Base-by-base conservation (phyloP, 495 filamentous ascomycete species). In the Trichoderma erinaceum region DNA sequence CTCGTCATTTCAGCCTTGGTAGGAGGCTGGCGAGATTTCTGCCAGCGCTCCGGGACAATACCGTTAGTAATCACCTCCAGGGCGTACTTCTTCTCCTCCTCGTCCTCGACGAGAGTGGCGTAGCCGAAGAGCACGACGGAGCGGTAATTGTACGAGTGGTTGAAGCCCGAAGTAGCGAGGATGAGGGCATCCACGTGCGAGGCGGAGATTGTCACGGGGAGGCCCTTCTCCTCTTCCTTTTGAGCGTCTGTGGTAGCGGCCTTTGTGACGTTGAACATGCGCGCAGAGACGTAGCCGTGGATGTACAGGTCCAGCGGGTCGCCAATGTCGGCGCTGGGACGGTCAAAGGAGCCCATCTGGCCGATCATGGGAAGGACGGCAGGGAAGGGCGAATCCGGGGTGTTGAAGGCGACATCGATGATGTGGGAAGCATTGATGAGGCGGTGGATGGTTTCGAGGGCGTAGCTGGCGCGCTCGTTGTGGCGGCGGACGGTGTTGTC, bases 121-220 rank as follows among this genome's bases (percentile, higher is more conserved):
- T 87, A 85, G 6, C 93, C 93, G 73, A 93, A 91, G 32, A 96
- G 81, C 18, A 91, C 78, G 8, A 90, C 92, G 52, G 88, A 91
- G 72, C 92, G 92, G 79, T 95, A 97, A 80, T 97, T 97, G 81
- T 91, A 93, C 75, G 84, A 90, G 80, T 96, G 91, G 25, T 82
- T 81, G 78, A 89, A 89, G 32, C 93, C 92, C 0, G 91, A 91
- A 32, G 94, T 83, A 10, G 90, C 83, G 18, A 96, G 82, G 43
- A 94, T 86, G 13, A 93, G 77, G 25, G 92, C 91, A 78, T 93
- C 91, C 16, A 93, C 41, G 72, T 78, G 77, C 70, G 89, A 75
- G 87, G 85, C 70, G 76, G 87, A 68, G 82, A 94, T 11, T 85
- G 89, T 71, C 82, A 89, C 43, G 88, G 85, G 78, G 79, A 92